Evolutionary conservation across 1,139 yeast genomes (phyloP).

Genomic region (Suhomyces atakaporum): DNA sequence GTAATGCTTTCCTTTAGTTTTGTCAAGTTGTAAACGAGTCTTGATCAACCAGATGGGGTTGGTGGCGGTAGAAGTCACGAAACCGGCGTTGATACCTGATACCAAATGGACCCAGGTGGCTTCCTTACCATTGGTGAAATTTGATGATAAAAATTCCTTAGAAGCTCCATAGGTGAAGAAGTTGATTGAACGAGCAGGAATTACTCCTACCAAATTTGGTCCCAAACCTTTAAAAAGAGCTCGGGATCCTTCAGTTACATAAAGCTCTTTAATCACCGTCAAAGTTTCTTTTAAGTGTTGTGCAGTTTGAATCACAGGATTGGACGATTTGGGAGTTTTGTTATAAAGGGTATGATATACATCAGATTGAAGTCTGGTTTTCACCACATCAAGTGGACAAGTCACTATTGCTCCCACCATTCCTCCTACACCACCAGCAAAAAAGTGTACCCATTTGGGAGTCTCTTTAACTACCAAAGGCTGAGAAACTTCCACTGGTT

Average conservation of each 20-base stretch:
- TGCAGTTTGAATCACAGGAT: slow-evolving; percentile 46
- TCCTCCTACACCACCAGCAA: slow-evolving; percentile 99
- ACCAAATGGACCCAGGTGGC: slow-evolving; percentile 83
- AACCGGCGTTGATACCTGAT: slow-evolving; percentile 92
- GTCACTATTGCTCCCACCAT: slow-evolving; percentile 96
- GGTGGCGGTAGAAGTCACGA: slow-evolving; percentile 96
- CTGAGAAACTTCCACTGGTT: slow-evolving; percentile 23
- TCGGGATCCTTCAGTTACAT: slow-evolving; percentile 73
- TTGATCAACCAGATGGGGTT: slow-evolving; percentile 99
- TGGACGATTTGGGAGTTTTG: slow-evolving; percentile 42
- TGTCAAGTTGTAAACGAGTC: slow-evolving; percentile 90
- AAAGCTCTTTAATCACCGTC: slow-evolving; percentile 66
- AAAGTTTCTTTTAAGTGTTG: slow-evolving; percentile 86
- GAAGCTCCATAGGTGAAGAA: slow-evolving; percentile 95
- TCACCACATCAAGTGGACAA: slow-evolving; percentile 94
- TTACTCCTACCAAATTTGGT: slow-evolving; percentile 96
- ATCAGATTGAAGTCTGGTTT: slow-evolving; percentile 92
- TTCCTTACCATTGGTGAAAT: slow-evolving; percentile 73
- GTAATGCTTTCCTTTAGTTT: slow-evolving; percentile 63
- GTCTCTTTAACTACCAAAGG: slow-evolving; percentile 17
- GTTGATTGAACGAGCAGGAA: slow-evolving; percentile 96
- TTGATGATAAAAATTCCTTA: slow-evolving; percentile 66
- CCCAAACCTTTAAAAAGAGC: slow-evolving; percentile 94
- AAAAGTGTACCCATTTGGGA: slow-evolving; percentile 92
- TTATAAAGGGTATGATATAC: slow-evolving; percentile 53